phyloP scores from a whole-genome alignment of 202 grass and related monocot genomes.

The Alloteropsis angusta region DNA sequence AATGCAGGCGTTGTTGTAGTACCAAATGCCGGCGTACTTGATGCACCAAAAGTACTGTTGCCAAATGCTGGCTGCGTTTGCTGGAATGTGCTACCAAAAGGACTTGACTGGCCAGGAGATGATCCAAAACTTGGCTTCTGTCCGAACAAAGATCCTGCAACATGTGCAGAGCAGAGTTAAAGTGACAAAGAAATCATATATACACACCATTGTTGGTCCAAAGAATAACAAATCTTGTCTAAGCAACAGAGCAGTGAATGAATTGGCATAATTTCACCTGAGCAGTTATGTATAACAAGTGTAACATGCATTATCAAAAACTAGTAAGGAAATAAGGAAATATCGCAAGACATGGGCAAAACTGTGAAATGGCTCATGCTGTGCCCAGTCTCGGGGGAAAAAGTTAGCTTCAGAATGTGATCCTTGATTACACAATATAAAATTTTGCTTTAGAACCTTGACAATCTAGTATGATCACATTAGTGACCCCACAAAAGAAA shows the following conservation, averaged over 20 bases:
- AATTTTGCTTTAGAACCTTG: neutral
- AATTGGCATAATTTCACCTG: neutral
- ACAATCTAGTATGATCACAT: neutral
- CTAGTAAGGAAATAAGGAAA: neutral
- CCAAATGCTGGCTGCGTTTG: conserved; percentile 69
- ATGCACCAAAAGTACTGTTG: conserved; percentile 40
- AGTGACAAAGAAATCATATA: neutral
- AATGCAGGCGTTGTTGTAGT: conserved; percentile 15
- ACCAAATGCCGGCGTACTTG: conserved; percentile 37
- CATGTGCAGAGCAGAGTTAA: neutral
- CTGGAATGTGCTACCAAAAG: conserved; percentile 66
- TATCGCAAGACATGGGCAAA: neutral
- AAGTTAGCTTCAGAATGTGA: neutral
- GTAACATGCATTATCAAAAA: neutral
- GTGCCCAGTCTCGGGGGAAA: neutral
- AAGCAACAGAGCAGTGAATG: neutral
- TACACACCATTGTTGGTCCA: neutral
- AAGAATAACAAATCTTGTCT: neutral
- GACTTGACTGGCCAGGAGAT: conserved; percentile 59
- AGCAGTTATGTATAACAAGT: neutral
- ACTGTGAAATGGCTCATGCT: neutral
- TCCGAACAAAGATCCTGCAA: conserved; percentile 80
- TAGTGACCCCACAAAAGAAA: neutral
- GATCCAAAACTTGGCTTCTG: conserved; percentile 78
- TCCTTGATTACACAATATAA: neutral